Evolutionary conservation across 2,329 filamentous ascomycete genomes (phyloP), one percentile per base, ranked within the genome.

Genomic region (Exophiala aquamarina): DNA sequence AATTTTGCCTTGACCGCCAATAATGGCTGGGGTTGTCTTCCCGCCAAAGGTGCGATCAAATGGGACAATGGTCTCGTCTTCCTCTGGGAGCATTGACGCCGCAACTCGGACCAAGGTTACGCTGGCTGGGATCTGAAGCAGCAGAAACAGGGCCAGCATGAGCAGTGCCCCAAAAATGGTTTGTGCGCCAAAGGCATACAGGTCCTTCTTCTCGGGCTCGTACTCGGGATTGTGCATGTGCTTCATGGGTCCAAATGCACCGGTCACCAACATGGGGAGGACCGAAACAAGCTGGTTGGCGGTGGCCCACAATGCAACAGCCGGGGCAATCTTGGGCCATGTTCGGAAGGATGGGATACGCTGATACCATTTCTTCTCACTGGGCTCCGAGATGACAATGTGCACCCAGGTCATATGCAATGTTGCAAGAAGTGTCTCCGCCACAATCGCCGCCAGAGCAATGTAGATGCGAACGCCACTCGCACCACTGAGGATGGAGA

Each of bases 31-130:
- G 55, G 85, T 81, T 20, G 92, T 81, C 63, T 83, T 86, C 59
- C 88, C 88, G 54, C 79, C 81, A 62, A 94, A 94, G 21, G 84
- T 85, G 56, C 90, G 87, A 74, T 97, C 92, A 61, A 97, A 95
- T 23, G 89, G 85, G 28, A 97, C 84, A 55, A 96, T 87, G 19
- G 88, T 83, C 70, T 94, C 86, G 57, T 90, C 79, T 14, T 88
- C 83, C 49, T 89, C 84, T 1, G 89, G 81, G 2, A 97, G 81
- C 59, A 95, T 82, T 39, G 88, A 92, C 5, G 91, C 90, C 65
- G 95, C 89, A 28, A 95, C 83, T 54, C 92, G 89, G 56, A 86
- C 77, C 49, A 95, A 81, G 17, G 88, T 80, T 23, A 92, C 86
- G 49, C 81, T 78, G 31, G 88, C 81, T 14, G 92, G 91, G 47